Base-by-base conservation (phyloP, 1,284 basidiomycete genomes). In the Irpex sp. region DNA sequence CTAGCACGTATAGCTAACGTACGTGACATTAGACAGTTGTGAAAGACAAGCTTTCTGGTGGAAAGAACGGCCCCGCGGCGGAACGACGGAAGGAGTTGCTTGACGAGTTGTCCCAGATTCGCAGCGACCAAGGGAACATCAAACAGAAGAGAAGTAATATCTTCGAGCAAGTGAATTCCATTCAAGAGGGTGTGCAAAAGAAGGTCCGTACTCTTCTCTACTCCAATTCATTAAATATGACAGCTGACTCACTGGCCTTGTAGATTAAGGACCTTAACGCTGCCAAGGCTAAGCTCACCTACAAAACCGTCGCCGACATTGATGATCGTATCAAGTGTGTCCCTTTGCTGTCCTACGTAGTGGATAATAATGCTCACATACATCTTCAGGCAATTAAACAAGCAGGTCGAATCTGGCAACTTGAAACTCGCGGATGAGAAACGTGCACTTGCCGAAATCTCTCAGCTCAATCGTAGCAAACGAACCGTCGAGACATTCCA, bases 361-460 rank as follows among this genome's bases (percentile, higher is more conserved):
- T 43, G 15, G 31, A 31, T 5, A 43, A n/a, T 55, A 5, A 58
- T 36, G 37, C 67, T 57, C 9, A 43, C 11, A 7, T 59, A 39
- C 15, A 2, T 43, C 15, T 62, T n/a, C 70, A 96, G 93, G 69
- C 81, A 88, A 67, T 81, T 95, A 70, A 93, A 96, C 66, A 90
- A 84, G 70, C 92, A 95, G 74, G 89, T 99, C 64, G 97, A 98
- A 73, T 92, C 93, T 7, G 97, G 97, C 21, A 87, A 74, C 66
- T 84, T 99, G 85, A 98, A 95, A 76, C 84, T 99, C 61, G 95
- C 92, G 46, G 97, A 98, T 62, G 97, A 99, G 79, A 98, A 98
- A 78, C 90, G 94, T 67, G 94, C 96, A 4, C 83, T 99, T 19
- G 84, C 87, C 69, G 97, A 99, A 72, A 97, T 99, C 69, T 84